Conservation (phyloP, 805 yeast genomes). For the Candida orba region DNA sequence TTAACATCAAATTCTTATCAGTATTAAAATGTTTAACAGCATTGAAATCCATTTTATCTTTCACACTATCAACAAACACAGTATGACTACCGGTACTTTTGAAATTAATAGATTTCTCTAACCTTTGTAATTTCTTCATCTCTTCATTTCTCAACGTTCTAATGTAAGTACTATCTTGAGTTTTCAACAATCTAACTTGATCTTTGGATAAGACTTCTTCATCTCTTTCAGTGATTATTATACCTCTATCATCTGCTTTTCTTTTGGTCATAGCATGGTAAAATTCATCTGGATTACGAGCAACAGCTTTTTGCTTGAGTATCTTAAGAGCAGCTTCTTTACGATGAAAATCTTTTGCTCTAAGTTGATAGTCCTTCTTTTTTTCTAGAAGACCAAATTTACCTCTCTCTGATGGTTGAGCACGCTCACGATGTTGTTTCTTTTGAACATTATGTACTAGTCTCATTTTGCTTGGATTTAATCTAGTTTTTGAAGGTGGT, state of each 20-base stretch:
- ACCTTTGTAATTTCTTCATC: slow-evolving; percentile 50
- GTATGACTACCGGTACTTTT: slow-evolving; percentile 70
- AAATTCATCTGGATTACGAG: slow-evolving; percentile 89
- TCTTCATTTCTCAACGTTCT: slow-evolving; percentile 72
- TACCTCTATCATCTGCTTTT: slow-evolving; percentile 64
- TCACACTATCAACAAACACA: slow-evolving; percentile 66
- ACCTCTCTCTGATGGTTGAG: slow-evolving; percentile 72
- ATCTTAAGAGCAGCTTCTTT: slow-evolving; percentile 59
- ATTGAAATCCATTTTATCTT: slow-evolving; percentile 49
- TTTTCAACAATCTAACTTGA: slow-evolving; percentile 75
- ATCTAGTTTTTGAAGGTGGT: neutral
- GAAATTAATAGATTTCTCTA: slow-evolving; percentile 37
- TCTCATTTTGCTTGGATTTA: slow-evolving; percentile 48
- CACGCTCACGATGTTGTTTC: slow-evolving; percentile 91
- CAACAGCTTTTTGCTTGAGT: slow-evolving; percentile 62
- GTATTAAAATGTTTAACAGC: slow-evolving; percentile 68
- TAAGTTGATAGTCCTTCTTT: slow-evolving; percentile 73
- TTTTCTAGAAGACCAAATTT: slow-evolving; percentile 85
- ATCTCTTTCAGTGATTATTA: slow-evolving; percentile 58
- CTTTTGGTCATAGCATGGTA: slow-evolving; percentile 84
- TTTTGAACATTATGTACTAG: slow-evolving; percentile 88
- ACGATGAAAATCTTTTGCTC: slow-evolving; percentile 60
- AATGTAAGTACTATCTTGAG: slow-evolving; percentile 86
- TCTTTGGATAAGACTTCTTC: slow-evolving; percentile 55
- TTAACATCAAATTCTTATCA: slow-evolving; percentile 41